Evolutionary conservation across 768 basidiomycete genomes (phyloP).

Genomic region (Crepidotus variabilis): DNA sequence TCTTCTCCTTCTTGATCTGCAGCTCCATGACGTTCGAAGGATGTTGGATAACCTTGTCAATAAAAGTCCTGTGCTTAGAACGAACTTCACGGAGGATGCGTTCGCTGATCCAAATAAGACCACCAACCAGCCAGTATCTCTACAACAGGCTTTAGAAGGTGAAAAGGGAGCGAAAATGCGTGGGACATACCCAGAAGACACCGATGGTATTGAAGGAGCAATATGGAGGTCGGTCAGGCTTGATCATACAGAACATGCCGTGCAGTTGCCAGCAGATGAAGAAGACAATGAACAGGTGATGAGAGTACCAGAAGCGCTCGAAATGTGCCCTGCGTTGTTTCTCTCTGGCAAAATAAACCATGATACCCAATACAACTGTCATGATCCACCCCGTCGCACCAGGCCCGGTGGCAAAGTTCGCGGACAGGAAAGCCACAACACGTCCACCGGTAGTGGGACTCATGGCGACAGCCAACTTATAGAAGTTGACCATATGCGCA

Average conservation of each 20-base stretch:
- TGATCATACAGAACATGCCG: conserved; percentile 96
- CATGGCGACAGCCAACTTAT: conserved; percentile 53
- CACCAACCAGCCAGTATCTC: conserved; percentile 91
- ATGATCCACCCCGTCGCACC: conserved; percentile 88
- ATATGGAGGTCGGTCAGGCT: conserved; percentile 84
- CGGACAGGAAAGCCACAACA: conserved; percentile 65
- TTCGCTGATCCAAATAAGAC: conserved; percentile 81
- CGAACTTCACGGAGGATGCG: conserved; percentile 91
- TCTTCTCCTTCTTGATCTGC: conserved; percentile 97
- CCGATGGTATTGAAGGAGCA: conserved; percentile 85
- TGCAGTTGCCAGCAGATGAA: conserved; percentile 94
- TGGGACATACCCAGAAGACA: conserved; percentile 84
- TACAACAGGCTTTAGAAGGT: conserved; percentile 20
- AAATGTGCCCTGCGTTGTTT: conserved; percentile 75
- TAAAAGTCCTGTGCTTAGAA: conserved; percentile 86
- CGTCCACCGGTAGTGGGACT: conserved; percentile 52
- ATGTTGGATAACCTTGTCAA: conserved; percentile 94
- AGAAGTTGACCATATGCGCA: conserved; percentile 88
- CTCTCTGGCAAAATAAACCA: conserved; percentile 85
- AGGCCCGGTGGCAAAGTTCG: conserved; percentile 83
- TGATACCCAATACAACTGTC: conserved; percentile 65
- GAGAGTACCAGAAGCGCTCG: conserved; percentile 87
- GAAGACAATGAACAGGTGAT: conserved; percentile 89
- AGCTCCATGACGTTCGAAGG: conserved; percentile 93
- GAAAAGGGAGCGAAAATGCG: conserved; percentile 5